Base-by-base conservation (phyloP, 164 flowering plant species). In the Umbellularia californica region DNA sequence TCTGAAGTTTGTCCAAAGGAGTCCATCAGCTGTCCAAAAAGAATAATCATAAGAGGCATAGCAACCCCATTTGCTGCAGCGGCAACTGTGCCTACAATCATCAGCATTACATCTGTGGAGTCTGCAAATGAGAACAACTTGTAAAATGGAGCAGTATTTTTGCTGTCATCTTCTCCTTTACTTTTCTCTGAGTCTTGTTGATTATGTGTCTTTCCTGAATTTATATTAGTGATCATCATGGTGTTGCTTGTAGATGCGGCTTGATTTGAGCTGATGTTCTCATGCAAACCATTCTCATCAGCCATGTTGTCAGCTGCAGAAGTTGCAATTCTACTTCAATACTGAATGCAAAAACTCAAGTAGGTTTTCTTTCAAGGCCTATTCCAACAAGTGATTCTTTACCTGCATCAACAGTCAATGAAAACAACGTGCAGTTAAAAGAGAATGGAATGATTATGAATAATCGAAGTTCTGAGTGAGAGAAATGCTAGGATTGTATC, bases 31-130 rank as follows among this genome's bases (percentile, higher is more conserved):
- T 80, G 23, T 70, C 88, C 88, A 68, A 85, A 76, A 20, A 87
- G 41, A 22, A 87, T 0, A 14, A 86, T 79, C 88, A 84, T 78
- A 5, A 85, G 69, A 3, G 92, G 90, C 76, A 78, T 11, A 23
- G 70, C 74, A 1, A 77, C 9, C 47, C 92, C 90, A 77, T 79
- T 87, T 66, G 77, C 88, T 58, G 80, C 30, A 58, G 89, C 84
- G 19, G 70, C 75, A 22, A 87, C 68, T 65, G 83, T 71, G 7
- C 92, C 92, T 2, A 76, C 20, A 58, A 70, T 41, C 82, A 79
- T 76, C 67, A 79, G n/a, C 24, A 65, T 20, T 15, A 74, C 52
- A 65, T 79, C 82, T 20, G 24, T 52, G 13, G 77, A 35, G 30
- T 79, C 82, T 12, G 79, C 77, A 65, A 76, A 79, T 2, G 82